Evolutionary conservation across 2,329 filamentous ascomycete species (phyloP), one percentile per base, ranked within the genome.

Genomic region (Neonectria hederae): DNA sequence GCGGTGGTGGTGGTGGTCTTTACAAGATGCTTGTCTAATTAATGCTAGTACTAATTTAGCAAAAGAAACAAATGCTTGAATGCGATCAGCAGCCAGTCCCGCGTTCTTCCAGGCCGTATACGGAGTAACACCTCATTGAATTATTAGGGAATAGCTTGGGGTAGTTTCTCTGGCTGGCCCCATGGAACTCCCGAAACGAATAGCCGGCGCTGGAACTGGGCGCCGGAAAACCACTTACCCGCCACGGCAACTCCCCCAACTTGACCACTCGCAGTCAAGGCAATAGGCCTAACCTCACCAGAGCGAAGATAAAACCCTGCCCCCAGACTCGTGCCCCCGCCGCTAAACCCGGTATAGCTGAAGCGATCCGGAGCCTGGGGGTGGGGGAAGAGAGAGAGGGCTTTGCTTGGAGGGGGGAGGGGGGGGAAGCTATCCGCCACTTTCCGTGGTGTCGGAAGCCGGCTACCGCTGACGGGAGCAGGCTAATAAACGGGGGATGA

Each of bases 201-300:
- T 64, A 73, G 71, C 71, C 71, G 69, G 46, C 28, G 35, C 54
- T 40, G 51, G 58, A 35, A 32, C 38, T 56, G 22, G 24, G 45
- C 19, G 24, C 57, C 71, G 71, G 71, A 73, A 73, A 69, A 73
- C 71, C 63, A 62, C 71, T 73, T 73, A 73, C 65, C 71, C 71
- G 67, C 69, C 65, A 63, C 57, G 57, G 32, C 58, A 61, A 55
- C 65, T 43, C 4, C 56, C 49, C 64, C 57, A 40, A 3, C 51
- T 51, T 56, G 46, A 22, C 54, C 65, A 57, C 57, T 49, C 48
- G 52, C 10, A 54, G 53, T 26, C 30, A 24, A 55, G 56, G 40
- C 49, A 38, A 13, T 13, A 14, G n/a, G 48, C 11, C 30, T 28
- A 40, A 9, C n/a, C 7, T 10, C 38, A 54, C 11, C 46, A 32